Evolutionary conservation across 805 yeast genomes (phyloP), one percentile per base, ranked within the genome.

Genomic region (Spathaspora girioi): DNA sequence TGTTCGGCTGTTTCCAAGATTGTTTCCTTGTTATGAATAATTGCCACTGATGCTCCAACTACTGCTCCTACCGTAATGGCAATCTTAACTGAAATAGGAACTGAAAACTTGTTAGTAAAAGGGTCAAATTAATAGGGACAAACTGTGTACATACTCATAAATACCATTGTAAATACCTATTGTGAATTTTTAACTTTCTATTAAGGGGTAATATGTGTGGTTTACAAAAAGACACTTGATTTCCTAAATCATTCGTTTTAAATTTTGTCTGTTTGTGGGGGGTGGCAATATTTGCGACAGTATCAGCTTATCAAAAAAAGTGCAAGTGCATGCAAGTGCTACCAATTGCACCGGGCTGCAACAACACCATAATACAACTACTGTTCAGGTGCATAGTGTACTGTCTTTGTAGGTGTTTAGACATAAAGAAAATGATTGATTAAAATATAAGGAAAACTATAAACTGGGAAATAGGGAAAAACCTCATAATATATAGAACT

Each of bases 41-140:
- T 14, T 5, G 75, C 74, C 12, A 69, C 53, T 10, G 70, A 54
- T n/a, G 71, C 73, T 3, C 75, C 75, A 5, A 63, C 52, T 1
- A 69, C 48, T 6, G 72, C 68, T 8, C 75, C 76, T 3, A 63
- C 55, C 18, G 69, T 61, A 8, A 69, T 31, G 2, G 74, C 74
- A 7, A 60, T 50, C 52, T 70, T 70, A 1, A 69, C 55, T 1
- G 74, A 65, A 15, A 66, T 49, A 7, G 75, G 73, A 38, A 68
- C 75, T 68, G 40, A 18, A 23, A 26, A 40, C 54, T 20, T 20
- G 58, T 52, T 57, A 53, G 56, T 54, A 43, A 18, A 38, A 12
- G 15, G 10, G 14, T 10, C 5, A 20, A 5, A 43, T 14, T 5
- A 26, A 9, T 23, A 3, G 10, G 17, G 19, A n/a, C 12, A 18